Conservation (phyloP, 768 basidiomycete species). For the Naematelia encephala region DNA sequence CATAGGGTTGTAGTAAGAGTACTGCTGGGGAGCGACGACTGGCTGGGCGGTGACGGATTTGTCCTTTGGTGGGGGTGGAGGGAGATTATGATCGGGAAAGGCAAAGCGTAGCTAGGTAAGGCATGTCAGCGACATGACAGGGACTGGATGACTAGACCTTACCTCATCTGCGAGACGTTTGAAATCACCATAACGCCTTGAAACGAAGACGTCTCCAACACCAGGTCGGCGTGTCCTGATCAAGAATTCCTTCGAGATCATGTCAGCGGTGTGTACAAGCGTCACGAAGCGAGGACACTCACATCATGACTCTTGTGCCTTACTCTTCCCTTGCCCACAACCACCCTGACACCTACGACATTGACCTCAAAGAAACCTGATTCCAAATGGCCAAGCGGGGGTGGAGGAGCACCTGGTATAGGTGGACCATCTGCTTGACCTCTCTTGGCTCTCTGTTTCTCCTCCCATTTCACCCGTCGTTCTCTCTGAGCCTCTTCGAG, state of each 20-base stretch:
- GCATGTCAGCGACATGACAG: neutral
- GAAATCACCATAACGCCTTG: conserved; percentile 93
- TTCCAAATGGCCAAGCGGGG: conserved; percentile 17
- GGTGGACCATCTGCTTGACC: neutral
- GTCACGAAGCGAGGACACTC: conserved; percentile 39
- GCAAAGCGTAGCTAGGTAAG: conserved; percentile 76
- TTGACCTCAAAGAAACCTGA: conserved; percentile 73
- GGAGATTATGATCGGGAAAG: conserved; percentile 77
- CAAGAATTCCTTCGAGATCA: conserved; percentile 74
- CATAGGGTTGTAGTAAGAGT: conserved; percentile 46
- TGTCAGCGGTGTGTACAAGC: conserved; percentile 19
- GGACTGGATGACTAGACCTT: conserved; percentile 29
- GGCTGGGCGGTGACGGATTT: conserved; percentile 55
- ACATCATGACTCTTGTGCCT: conserved; percentile 85
- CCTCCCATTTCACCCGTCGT: conserved; percentile 56
- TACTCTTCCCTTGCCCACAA: conserved; percentile 78
- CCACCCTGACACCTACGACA: conserved; percentile 78
- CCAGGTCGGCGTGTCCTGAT: conserved; percentile 76
- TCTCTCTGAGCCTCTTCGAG: conserved; percentile 66
- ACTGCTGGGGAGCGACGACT: conserved; percentile 18
- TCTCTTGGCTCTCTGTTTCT: conserved; percentile 11
- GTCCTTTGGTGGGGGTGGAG: conserved; percentile 83
- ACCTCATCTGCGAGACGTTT: conserved; percentile 81
- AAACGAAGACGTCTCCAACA: conserved; percentile 76
- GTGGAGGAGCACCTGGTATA: neutral